phyloP scores from a whole-genome alignment of 192 early-diverging fungal species.

The Gaertneriomyces semiglobifer region DNA sequence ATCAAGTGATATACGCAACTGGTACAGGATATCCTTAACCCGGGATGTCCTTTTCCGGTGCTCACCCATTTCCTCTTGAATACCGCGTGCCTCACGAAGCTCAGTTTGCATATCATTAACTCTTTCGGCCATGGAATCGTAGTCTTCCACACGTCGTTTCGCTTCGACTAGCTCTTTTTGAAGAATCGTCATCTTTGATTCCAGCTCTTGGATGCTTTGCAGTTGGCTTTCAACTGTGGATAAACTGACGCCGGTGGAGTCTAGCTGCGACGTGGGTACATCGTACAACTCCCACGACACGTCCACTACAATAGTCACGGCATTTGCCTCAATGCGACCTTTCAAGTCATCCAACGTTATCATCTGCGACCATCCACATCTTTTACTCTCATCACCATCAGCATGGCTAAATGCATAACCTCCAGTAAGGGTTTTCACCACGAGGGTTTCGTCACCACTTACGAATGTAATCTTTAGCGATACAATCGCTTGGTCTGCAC shows the following conservation, averaged over 20 bases:
- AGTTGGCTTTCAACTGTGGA: constrained; percentile 7
- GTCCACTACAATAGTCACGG: too few species aligned
- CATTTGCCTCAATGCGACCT: background rate
- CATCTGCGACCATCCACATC: constrained; percentile 31
- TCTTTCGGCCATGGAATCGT: constrained; percentile 15
- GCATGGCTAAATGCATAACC: constrained; percentile 36
- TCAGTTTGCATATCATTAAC: constrained; percentile 13
- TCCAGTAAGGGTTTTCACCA: constrained; percentile 42
- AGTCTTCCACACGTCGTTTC: constrained; percentile 23
- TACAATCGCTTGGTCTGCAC: constrained; percentile 13
- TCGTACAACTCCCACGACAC: too few species aligned
- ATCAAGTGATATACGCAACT: background rate
- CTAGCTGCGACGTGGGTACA: too few species aligned
- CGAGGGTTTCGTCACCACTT: constrained; percentile 13
- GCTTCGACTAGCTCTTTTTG: constrained; percentile 26
- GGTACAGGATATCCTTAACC: background rate
- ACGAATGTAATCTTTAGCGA: constrained; percentile 41
- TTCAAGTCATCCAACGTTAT: background rate
- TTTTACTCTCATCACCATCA: constrained; percentile 12
- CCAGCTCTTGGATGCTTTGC: constrained; percentile 13
- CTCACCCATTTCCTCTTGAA: constrained; percentile 10
- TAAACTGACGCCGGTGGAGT: background rate
- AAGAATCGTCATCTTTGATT: constrained; percentile 16
- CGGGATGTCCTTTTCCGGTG: constrained; percentile 14
- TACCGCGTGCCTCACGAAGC: constrained; percentile 20